phyloP scores from a whole-genome alignment of 2,329 filamentous ascomycete genomes.

The Aureobasidium sp. region DNA sequence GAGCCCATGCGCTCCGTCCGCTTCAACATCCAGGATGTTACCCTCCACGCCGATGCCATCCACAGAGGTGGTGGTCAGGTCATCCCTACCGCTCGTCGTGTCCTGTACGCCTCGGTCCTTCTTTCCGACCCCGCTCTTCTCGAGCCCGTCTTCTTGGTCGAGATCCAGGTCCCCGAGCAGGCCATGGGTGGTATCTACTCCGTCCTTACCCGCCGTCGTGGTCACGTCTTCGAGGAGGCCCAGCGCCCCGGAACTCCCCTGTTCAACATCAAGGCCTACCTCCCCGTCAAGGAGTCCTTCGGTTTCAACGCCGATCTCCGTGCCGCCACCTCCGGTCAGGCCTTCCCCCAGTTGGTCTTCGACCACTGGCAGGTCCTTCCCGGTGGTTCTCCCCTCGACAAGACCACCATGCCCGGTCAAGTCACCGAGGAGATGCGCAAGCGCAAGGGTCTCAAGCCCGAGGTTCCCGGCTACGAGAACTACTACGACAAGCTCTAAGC shows the following conservation, averaged over 20 bases:
- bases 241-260: slow-evolving; percentile 97
- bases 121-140: slow-evolving; percentile 85
- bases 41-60: slow-evolving; percentile 98
- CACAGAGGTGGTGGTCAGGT: slow-evolving; percentile 99
- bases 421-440: slow-evolving; percentile 89
- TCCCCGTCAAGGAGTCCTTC: slow-evolving; percentile 95
- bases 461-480: slow-evolving; percentile 89
- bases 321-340: slow-evolving; percentile 87
- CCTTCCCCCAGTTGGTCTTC: slow-evolving; percentile 98
- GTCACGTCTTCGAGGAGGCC: slow-evolving; percentile 98
- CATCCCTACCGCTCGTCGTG: slow-evolving; percentile 96
- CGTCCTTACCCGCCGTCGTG: slow-evolving; percentile 94
- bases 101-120: slow-evolving; percentile 86
- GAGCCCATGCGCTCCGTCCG: slow-evolving; percentile 95
- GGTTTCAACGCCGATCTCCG: slow-evolving; percentile 98
- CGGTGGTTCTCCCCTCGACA: slow-evolving; percentile 85
- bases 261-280: slow-evolving; percentile 98
- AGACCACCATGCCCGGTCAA: slow-evolving; percentile 71
- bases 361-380: slow-evolving; percentile 97
- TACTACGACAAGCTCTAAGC: slow-evolving; percentile 99
- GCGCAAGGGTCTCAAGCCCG: slow-evolving; percentile 98
- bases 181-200: slow-evolving; percentile 99
- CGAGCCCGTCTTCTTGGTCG: slow-evolving; percentile 97
- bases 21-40: slow-evolving; percentile 99
- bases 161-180: slow-evolving; percentile 97